phyloP scores from a whole-genome alignment of 2,329 filamentous ascomycete species.

The Phaeosphaeriaceae sp. region DNA sequence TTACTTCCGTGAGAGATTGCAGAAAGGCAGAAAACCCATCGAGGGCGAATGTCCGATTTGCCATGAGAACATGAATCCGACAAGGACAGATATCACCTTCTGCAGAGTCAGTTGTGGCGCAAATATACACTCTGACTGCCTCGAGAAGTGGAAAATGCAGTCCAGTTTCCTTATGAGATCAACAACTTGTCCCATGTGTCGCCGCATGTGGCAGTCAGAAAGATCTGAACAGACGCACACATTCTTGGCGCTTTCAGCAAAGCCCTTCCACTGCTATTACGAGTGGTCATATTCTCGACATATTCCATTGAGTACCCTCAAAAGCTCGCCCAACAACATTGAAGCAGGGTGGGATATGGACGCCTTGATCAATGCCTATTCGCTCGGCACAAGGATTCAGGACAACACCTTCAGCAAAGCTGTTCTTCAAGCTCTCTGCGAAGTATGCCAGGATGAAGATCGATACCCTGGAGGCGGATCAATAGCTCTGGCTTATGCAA shows the following conservation, averaged over 20 bases:
- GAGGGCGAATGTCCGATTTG: constrained; percentile 19
- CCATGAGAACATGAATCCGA: constrained; percentile 6
- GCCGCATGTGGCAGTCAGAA: neutral
- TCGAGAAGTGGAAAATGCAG: constrained; percentile 8
- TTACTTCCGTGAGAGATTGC: constrained; percentile 15
- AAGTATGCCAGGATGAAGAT: neutral
- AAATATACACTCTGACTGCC: constrained; percentile 15
- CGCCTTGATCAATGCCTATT: neutral
- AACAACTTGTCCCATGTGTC: constrained; percentile 10
- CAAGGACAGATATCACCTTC: constrained; percentile 9
- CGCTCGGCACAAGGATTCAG: neutral
- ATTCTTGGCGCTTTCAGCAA: neutral
- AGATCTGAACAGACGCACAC: neutral
- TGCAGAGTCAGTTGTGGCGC: constrained; percentile 11
- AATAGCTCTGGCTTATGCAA: neutral
- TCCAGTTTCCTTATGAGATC: neutral
- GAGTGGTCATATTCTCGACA: neutral
- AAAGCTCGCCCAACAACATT: no score
- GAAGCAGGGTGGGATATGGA: no score
- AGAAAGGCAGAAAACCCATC: constrained; percentile 11
- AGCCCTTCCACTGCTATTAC: neutral
- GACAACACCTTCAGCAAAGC: neutral
- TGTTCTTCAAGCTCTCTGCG: neutral
- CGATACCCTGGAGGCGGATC: neutral
- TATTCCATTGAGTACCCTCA: no score